Evolutionary conservation across 495 filamentous ascomycete species (phyloP), one percentile per base, ranked within the genome.

Genomic region (Trichocladium antarcticum): DNA sequence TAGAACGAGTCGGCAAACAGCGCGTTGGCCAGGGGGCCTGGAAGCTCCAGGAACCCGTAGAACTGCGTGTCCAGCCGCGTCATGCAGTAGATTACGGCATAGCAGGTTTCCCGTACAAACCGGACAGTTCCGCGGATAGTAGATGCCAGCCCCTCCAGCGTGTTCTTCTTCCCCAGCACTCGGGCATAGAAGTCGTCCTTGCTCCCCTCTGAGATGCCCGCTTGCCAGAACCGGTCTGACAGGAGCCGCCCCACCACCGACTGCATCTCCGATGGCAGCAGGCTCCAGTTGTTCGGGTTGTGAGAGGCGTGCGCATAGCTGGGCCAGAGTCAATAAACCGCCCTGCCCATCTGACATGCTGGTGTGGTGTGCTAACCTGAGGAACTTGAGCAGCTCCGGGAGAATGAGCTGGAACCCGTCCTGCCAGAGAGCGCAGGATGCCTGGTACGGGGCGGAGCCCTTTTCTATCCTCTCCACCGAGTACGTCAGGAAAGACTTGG

Each of bases 181-280:
- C 83, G 77, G 36, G 92, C 86, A 65, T 95, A 97, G 60, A 99
- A 99, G 29, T 95, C 88, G 44, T 97, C 92, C 56, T 88, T 84
- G 55, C 84, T 96, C 21, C 94, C 92, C 53, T 77, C 84, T 0
- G 92, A 96, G 35, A 99, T 99, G 14, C 92, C 92, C 14, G 90
- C 85, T 75, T 99, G 92, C 92, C 92, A 99, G 60, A 99, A 97
- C 20, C 92, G 83, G 68, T 99, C 92, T 1, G 88, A 94, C 15
- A 99, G 69, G 39, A 96, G 86, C 6, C 85, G 80, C 28, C 78
- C 78, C 24, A 95, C 82, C 14, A 95, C 79, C 10, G 72, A 68
- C 48, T 76, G 81, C 75, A 90, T 83, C 35, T 95, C 87, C 31
- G 71, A 67, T 10, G 88, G 81, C n/a, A 95, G 67, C 36, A 77